Base-by-base conservation (phyloP, 352 stramenopile species). In the Phytophthora idaei region DNA sequence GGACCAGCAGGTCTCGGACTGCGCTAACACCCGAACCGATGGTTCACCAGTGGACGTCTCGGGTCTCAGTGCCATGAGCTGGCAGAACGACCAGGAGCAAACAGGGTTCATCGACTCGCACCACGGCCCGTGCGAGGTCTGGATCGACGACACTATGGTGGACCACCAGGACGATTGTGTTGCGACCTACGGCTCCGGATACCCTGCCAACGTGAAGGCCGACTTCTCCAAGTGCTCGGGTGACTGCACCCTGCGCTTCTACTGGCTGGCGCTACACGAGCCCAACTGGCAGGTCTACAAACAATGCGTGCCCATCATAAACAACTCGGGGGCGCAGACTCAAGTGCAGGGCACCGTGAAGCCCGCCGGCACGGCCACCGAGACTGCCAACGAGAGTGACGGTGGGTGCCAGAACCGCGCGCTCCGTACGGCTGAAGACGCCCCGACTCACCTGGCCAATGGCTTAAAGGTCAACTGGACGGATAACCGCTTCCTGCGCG, bases 241-340 rank as follows among this genome's bases (percentile, higher is more conserved):
- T 31, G 76, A 81, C 31, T 87, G 83, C 39, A 69, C 48, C 15
- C 75, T 92, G 44, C 73, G 50, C 11, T 90, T 90, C 64, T 88
- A 85, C 77, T 88, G 81, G 81, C 21, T 88, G 46, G 75, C 79
- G 36, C 28, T 89, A 44, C 78, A 87, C 51, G 57, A 78, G 46
- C 50, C 72, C 15, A 74, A 80, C 27, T 89, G 81, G 81, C 78
- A 89, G 55, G 61, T 80, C 4, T 84, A 89, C 71, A 82, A 79
- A 58, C 64, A 89, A 31, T 86, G 75, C 48, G 73, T 67, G 1
- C 61, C 69, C 28, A 46, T 78, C 27, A n/a, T 61, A 36, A 78
- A 76, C 58, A 64, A 53, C 58, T 69, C 57, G 3, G 69, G 69
- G 8, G 31, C 21, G 5, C 50, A 61, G 57, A 48, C 27, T 17